Conservation (phyloP, 768 basidiomycete genomes). For the Cystofilobasidium capitatum region DNA sequence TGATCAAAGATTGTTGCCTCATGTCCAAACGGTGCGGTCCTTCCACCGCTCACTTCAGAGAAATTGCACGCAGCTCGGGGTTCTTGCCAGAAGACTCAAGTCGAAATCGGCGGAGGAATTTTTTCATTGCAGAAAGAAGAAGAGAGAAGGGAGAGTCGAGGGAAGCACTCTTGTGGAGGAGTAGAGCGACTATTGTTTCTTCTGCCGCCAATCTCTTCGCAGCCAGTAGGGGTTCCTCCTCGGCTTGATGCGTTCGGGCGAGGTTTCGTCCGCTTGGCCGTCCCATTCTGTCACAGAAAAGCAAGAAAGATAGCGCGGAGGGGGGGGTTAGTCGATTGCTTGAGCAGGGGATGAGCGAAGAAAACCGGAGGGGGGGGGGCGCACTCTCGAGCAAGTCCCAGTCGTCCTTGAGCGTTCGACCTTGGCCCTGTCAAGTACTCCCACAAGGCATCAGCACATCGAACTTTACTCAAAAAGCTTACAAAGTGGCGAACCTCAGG, state of each 20-base stretch:
- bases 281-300: not conserved
- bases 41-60: conserved; percentile 4
- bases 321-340: not conserved
- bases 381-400: conserved; percentile 22
- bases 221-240: not conserved
- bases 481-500: not conserved
- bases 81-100: too few relatives aligned
- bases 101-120: not conserved
- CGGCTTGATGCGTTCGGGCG: not conserved
- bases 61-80: too few relatives aligned
- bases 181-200: too few relatives aligned
- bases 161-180: too few relatives aligned
- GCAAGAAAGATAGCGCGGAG: not conserved
- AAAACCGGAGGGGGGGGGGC: not conserved
- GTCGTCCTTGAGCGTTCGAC: conserved; percentile 20
- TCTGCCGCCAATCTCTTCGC: not conserved
- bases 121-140: not conserved
- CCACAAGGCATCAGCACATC: not conserved
- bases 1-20: not conserved
- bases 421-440: conserved; percentile 3
- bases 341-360: not conserved
- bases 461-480: not conserved
- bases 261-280: not conserved
- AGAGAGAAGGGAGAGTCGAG: not conserved
- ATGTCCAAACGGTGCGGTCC: too few relatives aligned